Base-by-base conservation (phyloP, 495 filamentous ascomycete species). In the Friedmanniomyces simplex region DNA sequence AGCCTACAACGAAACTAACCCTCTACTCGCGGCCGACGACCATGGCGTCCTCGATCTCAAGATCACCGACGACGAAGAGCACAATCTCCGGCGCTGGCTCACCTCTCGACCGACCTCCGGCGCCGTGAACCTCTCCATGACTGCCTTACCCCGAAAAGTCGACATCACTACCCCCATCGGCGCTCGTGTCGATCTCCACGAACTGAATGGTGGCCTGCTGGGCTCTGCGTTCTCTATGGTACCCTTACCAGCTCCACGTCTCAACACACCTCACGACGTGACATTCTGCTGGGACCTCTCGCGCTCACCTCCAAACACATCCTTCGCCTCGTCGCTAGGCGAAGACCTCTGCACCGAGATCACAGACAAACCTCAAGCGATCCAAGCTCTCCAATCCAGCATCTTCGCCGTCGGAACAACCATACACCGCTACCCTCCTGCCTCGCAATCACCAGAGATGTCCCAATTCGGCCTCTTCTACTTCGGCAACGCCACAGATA, bases 401-500 rank as follows among this genome's bases (percentile, higher is more conserved):
- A n/a, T 54, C 16, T 54, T 54, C 21, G 51, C 51, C 2, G 51
- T 43, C 2, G 51, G 51, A 11, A 4, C 32, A 12, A 49, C 21
- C 16, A 30, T 54, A 13, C 32, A 34, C 4, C 51, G 51, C 32
- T 43, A 41, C 42, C 51, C 51, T 4, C 13, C 51, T 25, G 12
- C n/a, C 34, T 21, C 16, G 5, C 16, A 41, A 20, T 22, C 21
- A 1, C 51, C 51, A 21, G 51, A 43, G 8, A 16, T 43, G 39
- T 43, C 39, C 18, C 39, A 43, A 43, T 54, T 54, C 37, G 51
- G n/a, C 51, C n/a, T 54, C 10, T 42, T 41, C 18, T 54, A 43
- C 34, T 54, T 54, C 18, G 34, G 34, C 13, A 4, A 39, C 34
- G 13, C 3, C 10, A 3, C 20, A 8, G 2, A 49, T 26, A 18